phyloP scores from a whole-genome alignment of 495 filamentous ascomycete species.

The Tuber indicum region DNA sequence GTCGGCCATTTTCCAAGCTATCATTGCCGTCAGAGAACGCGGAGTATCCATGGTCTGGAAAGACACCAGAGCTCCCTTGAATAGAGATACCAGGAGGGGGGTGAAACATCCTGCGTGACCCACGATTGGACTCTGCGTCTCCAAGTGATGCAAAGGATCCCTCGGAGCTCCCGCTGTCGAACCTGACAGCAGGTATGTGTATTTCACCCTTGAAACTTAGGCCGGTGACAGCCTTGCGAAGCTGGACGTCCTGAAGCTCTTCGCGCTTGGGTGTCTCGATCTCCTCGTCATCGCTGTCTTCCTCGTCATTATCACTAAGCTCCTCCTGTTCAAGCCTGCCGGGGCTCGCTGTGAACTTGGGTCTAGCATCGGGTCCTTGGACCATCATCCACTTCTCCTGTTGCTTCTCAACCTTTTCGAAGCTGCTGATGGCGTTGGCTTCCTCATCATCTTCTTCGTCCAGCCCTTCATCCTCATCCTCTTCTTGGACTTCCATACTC shows the following conservation, averaged over 20 bases:
- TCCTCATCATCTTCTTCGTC: constrained; percentile 12
- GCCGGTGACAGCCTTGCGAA: constrained; percentile 8
- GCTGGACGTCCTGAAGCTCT: constrained; percentile 11
- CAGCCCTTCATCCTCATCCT: constrained; percentile 7
- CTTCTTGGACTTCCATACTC: constrained; percentile 27
- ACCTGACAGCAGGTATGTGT: constrained; percentile 2
- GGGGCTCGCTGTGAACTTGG: not conserved
- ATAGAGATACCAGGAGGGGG: constrained; percentile 21
- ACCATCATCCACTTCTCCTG: constrained; percentile 4
- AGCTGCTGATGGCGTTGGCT: not conserved
- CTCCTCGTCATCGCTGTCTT: constrained; percentile 6
- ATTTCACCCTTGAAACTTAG: constrained; percentile 13
- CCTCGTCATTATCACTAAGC: constrained; percentile 8
- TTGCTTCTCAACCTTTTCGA: constrained; percentile 6
- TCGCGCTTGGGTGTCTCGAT: constrained; percentile 5
- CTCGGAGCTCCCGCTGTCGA: constrained; percentile 6
- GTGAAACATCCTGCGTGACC: constrained; percentile 24
- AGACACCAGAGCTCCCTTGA: constrained; percentile 19
- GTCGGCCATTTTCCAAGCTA: not conserved
- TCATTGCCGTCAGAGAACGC: constrained; percentile 11
- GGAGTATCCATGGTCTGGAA: constrained; percentile 13
- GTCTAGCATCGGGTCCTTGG: not conserved
- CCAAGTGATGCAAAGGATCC: constrained; percentile 28
- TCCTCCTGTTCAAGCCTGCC: not conserved
- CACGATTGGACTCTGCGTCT: constrained; percentile 27